Conservation (phyloP, 2,329 filamentous ascomycete genomes). For the Kalmusia sp. region DNA sequence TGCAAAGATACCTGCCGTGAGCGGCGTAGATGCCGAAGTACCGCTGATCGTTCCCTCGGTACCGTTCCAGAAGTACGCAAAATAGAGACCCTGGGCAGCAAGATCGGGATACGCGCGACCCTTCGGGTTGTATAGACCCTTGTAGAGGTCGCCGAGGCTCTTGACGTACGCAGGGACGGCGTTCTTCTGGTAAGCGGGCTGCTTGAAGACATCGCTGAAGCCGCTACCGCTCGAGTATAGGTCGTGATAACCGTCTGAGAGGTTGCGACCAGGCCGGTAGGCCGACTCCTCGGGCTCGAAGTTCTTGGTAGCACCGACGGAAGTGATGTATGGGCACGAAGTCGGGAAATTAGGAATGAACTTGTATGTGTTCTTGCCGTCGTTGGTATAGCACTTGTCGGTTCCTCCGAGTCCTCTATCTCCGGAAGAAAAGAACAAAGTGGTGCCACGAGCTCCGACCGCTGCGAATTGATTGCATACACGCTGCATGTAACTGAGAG, state of each 20-base stretch:
- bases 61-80: constrained; percentile 53
- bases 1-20: constrained; percentile 64
- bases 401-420: constrained; percentile 64
- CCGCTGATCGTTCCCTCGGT: constrained; percentile 54
- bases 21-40: constrained; percentile 64
- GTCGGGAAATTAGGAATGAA: constrained; percentile 70
- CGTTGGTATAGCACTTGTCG: constrained; percentile 64
- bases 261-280: constrained; percentile 38
- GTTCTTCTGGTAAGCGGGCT: constrained; percentile 56
- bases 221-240: constrained; percentile 61
- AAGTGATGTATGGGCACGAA: constrained; percentile 72
- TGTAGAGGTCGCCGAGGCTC: constrained; percentile 50
- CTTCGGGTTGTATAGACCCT: constrained; percentile 57
- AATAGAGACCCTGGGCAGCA: constrained; percentile 63
- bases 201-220: constrained; percentile 58
- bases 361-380: constrained; percentile 62
- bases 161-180: constrained; percentile 56
- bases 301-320: constrained; percentile 66
- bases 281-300: constrained; percentile 62
- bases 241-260: constrained; percentile 47
- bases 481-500: constrained; percentile 64
- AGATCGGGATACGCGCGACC: constrained; percentile 70
- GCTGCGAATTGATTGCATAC: constrained; percentile 71
- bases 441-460: constrained; percentile 71
- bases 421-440: constrained; percentile 69